These are phyloP conservation scores for Syzygium malaccense DNA, from an alignment of 441 rosid species.

Conservation along the genomic window DNA sequence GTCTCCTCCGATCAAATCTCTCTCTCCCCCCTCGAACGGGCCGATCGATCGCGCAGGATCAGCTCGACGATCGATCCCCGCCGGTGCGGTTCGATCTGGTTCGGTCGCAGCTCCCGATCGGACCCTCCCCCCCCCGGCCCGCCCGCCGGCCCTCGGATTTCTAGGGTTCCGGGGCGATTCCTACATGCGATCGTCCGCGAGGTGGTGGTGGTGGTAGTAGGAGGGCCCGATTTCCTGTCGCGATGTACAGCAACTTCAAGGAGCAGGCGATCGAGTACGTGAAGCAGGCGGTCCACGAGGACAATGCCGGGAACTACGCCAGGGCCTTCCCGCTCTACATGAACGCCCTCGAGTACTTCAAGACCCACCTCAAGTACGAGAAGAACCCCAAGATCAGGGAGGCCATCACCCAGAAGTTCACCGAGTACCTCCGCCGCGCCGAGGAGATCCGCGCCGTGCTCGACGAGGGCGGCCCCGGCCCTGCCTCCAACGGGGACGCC, in stretches of 20 bases:
- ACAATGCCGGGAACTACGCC: slow-evolving; percentile 86
- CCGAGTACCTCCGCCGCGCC: slow-evolving; percentile 96
- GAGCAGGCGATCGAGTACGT: slow-evolving; percentile 98
- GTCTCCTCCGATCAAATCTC: neutral
- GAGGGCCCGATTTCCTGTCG: neutral
- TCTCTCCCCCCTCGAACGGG: neutral
- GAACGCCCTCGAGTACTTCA: slow-evolving; percentile 98
- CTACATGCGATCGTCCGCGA: neutral
- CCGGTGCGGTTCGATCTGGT: neutral
- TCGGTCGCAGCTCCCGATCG: neutral
- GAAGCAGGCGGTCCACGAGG: slow-evolving; percentile 89
- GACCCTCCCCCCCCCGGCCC: neutral
- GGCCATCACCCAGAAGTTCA: slow-evolving; percentile 90
- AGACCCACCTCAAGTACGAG: slow-evolving; percentile 97
- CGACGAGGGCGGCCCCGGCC: slow-evolving; percentile 89
- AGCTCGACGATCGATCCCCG: neutral
- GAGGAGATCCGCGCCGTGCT: slow-evolving; percentile 97
- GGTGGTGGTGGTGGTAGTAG: neutral
- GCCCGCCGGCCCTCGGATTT: neutral
- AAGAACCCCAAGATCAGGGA: slow-evolving; percentile 90
- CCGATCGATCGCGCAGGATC: neutral
- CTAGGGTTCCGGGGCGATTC: neutral
- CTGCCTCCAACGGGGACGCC: slow-evolving; percentile 78
- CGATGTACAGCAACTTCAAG: slow-evolving; percentile 97
- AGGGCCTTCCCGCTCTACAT: slow-evolving; percentile 92